These are phyloP conservation scores for Emericellopsis atlantica DNA, from an alignment of 2,329 filamentous ascomycete species.

Conservation along the genomic window DNA sequence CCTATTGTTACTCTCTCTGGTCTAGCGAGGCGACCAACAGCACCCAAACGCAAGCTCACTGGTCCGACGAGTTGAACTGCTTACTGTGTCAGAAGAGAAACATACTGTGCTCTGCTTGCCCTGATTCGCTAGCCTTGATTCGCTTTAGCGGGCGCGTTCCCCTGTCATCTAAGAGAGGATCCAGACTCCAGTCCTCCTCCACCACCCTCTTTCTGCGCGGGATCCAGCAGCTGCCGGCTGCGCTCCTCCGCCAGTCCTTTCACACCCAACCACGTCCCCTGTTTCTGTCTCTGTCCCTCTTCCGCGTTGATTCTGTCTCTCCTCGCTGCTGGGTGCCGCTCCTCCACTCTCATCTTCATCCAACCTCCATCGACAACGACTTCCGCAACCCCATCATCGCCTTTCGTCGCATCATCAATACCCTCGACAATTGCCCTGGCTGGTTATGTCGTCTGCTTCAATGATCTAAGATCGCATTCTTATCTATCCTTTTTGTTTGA, in stretches of 20 bases:
- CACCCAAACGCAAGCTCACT: too few relatives aligned
- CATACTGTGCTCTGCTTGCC: not conserved
- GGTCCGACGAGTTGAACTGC: too few relatives aligned
- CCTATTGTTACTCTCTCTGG: too few relatives aligned
- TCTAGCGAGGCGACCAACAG: too few relatives aligned
- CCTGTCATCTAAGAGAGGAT: not conserved
- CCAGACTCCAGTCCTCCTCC: not conserved
- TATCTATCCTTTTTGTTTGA: slow-evolving; percentile 14
- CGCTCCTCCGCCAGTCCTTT: not conserved
- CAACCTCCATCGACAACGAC: slow-evolving; percentile 2
- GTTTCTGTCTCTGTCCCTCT: not conserved
- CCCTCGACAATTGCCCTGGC: slow-evolving; percentile 9
- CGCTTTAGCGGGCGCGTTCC: not conserved
- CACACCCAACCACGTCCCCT: not conserved
- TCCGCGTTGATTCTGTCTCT: slow-evolving; percentile 1
- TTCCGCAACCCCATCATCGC: not conserved
- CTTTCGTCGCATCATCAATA: slow-evolving; percentile 3
- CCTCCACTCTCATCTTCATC: slow-evolving; percentile 2
- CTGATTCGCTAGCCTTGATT: not conserved
- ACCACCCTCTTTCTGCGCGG: not conserved
- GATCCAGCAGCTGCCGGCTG: not conserved
- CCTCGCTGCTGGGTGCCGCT: not conserved
- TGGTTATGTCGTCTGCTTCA: slow-evolving; percentile 22
- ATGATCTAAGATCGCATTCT: slow-evolving; percentile 12
- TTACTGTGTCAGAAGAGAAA: too few relatives aligned